Conservation (phyloP, 371 early-diverging fungal species). For the Mortierella polycephala region DNA sequence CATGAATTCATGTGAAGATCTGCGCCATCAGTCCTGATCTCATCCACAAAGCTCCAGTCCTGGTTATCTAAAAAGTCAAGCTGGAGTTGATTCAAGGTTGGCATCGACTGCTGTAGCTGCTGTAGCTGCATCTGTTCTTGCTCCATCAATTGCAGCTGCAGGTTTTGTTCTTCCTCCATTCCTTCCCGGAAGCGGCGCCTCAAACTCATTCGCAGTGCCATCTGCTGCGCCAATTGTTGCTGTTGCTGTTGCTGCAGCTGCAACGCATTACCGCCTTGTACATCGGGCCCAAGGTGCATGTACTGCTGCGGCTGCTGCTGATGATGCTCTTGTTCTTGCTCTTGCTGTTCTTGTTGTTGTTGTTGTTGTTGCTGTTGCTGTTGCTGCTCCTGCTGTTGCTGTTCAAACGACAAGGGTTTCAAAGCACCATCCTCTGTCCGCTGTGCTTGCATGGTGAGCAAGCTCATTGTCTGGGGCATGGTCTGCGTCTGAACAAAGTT, state of each 20-base stretch:
- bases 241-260: slow-evolving; percentile 23
- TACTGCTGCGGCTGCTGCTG: slow-evolving; percentile 23
- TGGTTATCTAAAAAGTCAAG: slow-evolving; percentile 47
- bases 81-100: slow-evolving; percentile 32
- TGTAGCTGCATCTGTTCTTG: slow-evolving; percentile 49
- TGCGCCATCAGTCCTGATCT: slow-evolving; percentile 27
- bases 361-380: slow-evolving; percentile 32
- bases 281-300: not conserved
- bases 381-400: slow-evolving; percentile 28
- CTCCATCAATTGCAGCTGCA: slow-evolving; percentile 47
- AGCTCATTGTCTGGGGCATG: slow-evolving; percentile 40
- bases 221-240: slow-evolving; percentile 40
- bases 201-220: slow-evolving; percentile 25
- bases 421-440: slow-evolving; percentile 12
- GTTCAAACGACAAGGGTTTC: slow-evolving; percentile 12
- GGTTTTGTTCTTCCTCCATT: slow-evolving; percentile 42
- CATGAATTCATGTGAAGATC: slow-evolving; percentile 18
- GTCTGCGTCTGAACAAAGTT: slow-evolving; percentile 23
- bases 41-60: slow-evolving; percentile 53
- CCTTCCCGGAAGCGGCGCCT: slow-evolving; percentile 37
- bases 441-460: slow-evolving; percentile 38
- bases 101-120: slow-evolving; percentile 38
- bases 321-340: slow-evolving; percentile 27
- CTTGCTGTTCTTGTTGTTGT: slow-evolving; percentile 21
- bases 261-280: not conserved